phyloP scores from a whole-genome alignment of 768 basidiomycete genomes.

The Amanita fuliginea region DNA sequence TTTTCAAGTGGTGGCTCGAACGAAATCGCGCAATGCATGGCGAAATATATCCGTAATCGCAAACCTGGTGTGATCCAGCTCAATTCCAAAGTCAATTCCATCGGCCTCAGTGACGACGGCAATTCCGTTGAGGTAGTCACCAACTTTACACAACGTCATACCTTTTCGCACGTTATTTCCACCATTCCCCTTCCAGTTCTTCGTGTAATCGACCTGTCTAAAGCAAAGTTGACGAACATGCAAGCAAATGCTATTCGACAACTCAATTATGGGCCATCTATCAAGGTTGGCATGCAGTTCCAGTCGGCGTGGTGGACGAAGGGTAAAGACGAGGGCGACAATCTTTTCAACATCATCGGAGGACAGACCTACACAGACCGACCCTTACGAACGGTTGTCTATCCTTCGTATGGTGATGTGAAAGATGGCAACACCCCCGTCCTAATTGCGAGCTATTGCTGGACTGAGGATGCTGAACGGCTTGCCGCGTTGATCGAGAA shows the following conservation, averaged over 20 bases:
- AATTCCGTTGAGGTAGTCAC: not conserved
- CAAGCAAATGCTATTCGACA: slow-evolving; percentile 23
- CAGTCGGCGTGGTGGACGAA: slow-evolving; percentile 30
- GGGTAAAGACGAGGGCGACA: slow-evolving; percentile 13
- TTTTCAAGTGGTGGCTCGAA: not conserved
- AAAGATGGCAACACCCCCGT: not conserved
- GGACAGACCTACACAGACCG: slow-evolving; percentile 23
- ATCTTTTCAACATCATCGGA: slow-evolving; percentile 13
- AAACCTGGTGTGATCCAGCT: not conserved
- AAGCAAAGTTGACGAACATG: slow-evolving; percentile 11
- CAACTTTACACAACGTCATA: no score
- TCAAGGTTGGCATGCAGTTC: slow-evolving; percentile 35
- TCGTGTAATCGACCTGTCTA: not conserved
- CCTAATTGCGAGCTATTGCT: not conserved
- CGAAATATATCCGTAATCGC: not conserved
- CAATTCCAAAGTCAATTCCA: not conserved
- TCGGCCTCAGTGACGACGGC: not conserved
- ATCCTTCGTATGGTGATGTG: slow-evolving; percentile 24
- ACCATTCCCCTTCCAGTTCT: not conserved
- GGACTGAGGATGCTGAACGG: not conserved
- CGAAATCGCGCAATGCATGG: not conserved
- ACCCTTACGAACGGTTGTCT: slow-evolving; percentile 21
- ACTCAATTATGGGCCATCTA: slow-evolving; percentile 23
- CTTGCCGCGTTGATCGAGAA: not conserved
- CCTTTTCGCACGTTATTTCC: not conserved